Evolutionary conservation across 352 stramenopile genomes (phyloP).

Genomic region (Aphanomyces astaci): DNA sequence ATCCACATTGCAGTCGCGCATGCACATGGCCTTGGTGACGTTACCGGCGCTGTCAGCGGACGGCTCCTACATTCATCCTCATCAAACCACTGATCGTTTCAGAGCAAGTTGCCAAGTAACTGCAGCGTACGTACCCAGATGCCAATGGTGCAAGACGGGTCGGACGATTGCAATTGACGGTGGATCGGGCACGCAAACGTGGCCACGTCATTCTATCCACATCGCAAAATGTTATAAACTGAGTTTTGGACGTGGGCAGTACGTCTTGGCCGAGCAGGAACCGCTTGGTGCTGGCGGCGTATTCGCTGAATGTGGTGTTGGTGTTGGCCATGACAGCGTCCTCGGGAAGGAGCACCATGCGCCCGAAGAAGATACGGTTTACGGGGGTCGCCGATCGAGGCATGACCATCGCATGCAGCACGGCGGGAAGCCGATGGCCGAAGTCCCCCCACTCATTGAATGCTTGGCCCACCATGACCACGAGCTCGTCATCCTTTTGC

Average conservation of each 20-base stretch:
- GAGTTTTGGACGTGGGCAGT: neutral
- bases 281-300: slow-evolving; percentile 5
- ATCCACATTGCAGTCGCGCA: slow-evolving; percentile 16
- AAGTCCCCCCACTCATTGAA: slow-evolving; percentile 46
- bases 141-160: slow-evolving; percentile 19
- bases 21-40: slow-evolving; percentile 6
- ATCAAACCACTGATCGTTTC: too few relatives aligned
- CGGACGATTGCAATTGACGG: neutral
- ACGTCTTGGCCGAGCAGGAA: slow-evolving; percentile 12
- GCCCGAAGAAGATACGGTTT: neutral
- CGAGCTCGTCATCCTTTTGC: slow-evolving; percentile 57
- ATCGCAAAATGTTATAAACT: neutral
- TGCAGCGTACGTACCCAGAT: slow-evolving; percentile 3
- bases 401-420: slow-evolving; percentile 71
- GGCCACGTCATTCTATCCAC: neutral
- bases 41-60: slow-evolving; percentile 3
- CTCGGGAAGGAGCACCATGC: slow-evolving; percentile 9
- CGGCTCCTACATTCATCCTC: neutral
- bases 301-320: slow-evolving; percentile 9
- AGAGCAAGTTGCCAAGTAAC: neutral
- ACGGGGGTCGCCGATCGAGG: slow-evolving; percentile 19
- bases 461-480: slow-evolving; percentile 72
- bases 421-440: slow-evolving; percentile 39
- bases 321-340: slow-evolving; percentile 7
- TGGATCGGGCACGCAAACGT: neutral